phyloP scores from a whole-genome alignment of 805 yeast species.

The Brettanomyces bruxellensis region DNA sequence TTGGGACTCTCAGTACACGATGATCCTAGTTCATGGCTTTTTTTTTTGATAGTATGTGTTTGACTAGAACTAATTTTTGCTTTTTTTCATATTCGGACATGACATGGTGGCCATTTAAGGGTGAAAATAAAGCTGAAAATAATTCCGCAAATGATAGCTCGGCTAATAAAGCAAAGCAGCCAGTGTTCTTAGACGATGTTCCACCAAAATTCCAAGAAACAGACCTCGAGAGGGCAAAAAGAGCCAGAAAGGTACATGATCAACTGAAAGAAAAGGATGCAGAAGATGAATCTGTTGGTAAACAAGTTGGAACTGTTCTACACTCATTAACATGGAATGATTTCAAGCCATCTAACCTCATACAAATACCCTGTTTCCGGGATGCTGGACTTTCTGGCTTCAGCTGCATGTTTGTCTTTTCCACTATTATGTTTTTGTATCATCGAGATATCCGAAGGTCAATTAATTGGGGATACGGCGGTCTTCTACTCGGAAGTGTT shows the following conservation, averaged over 20 bases:
- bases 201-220: constrained; percentile 36
- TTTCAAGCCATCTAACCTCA: constrained; percentile 40
- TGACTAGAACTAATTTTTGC: too few relatives aligned
- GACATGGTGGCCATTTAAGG: constrained; percentile 10
- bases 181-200: constrained; percentile 37
- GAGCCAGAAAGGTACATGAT: background rate
- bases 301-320: constrained; percentile 13
- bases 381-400: constrained; percentile 74
- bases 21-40: too few relatives aligned
- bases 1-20: too few relatives aligned
- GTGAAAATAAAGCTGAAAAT: background rate
- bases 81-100: background rate
- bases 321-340: constrained; percentile 36
- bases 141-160: constrained; percentile 1
- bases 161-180: constrained; percentile 8
- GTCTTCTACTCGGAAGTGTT: constrained; percentile 67
- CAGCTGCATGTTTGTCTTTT: constrained; percentile 61
- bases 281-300: constrained; percentile 10
- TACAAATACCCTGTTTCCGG: constrained; percentile 66
- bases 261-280: constrained; percentile 1
- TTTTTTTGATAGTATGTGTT: too few relatives aligned
- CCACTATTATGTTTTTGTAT: constrained; percentile 55
- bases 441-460: constrained; percentile 57
- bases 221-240: background rate
- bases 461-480: constrained; percentile 76